phyloP scores from a whole-genome alignment of 768 basidiomycete species.

The Macrolepiota dolichaula region DNA sequence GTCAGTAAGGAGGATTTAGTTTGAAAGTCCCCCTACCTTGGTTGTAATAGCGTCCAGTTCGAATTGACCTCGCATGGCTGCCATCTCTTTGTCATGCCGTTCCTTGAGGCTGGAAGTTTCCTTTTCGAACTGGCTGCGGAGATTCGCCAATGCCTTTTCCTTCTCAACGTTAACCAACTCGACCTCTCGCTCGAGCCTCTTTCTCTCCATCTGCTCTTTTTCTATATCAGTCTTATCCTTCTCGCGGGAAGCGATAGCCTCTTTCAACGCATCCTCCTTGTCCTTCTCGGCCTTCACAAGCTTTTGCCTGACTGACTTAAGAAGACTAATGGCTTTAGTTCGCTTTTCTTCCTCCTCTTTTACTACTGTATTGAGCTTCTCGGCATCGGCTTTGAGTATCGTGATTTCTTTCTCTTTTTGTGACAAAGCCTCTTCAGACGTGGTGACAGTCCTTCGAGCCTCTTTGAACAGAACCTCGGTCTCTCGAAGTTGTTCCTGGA shows the following conservation, averaged over 20 bases:
- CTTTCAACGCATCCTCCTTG: conserved; percentile 72
- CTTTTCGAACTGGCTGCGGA: conserved; percentile 70
- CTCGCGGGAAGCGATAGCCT: conserved; percentile 47
- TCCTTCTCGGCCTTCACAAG: conserved; percentile 97
- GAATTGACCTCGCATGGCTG: conserved; percentile 60
- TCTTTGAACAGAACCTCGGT: conserved; percentile 67
- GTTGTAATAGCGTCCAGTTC: conserved; percentile 72
- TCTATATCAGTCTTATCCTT: conserved; percentile 52
- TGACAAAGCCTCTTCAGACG: conserved; percentile 45
- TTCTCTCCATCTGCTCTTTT: conserved; percentile 51
- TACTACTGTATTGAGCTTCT: conserved; percentile 53
- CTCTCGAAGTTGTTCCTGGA: conserved; percentile 66
- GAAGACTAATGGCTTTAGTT: conserved; percentile 84
- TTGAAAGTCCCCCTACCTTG: conserved; percentile 45
- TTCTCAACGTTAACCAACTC: conserved; percentile 58
- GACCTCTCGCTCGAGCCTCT: conserved; percentile 59
- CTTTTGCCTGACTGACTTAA: conserved; percentile 96
- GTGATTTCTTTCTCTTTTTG: conserved; percentile 55
- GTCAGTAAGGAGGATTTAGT: neutral
- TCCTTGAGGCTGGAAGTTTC: conserved; percentile 62
- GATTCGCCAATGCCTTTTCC: conserved; percentile 54
- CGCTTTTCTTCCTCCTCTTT: conserved; percentile 99
- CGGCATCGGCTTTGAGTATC: conserved; percentile 60
- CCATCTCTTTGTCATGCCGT: conserved; percentile 71
- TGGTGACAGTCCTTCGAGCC: conserved; percentile 43